phyloP scores from a whole-genome alignment of 2,329 filamentous ascomycete genomes.

The Epichloe baconii region DNA sequence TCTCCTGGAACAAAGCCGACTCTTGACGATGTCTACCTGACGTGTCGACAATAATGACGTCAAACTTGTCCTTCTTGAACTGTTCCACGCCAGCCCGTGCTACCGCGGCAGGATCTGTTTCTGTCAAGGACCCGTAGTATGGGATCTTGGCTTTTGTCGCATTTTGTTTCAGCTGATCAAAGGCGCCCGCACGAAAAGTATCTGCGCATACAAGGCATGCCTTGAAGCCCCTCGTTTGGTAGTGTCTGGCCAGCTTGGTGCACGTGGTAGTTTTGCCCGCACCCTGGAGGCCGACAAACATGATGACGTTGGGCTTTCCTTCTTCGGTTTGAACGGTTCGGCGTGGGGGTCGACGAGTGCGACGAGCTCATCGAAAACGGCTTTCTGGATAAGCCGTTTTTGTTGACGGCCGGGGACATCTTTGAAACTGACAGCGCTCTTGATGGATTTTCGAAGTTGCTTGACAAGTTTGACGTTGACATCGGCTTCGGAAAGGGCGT shows the following conservation, averaged over 20 bases:
- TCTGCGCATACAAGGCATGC: conserved; percentile 92
- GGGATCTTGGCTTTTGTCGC: conserved; percentile 98
- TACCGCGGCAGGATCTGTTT: conserved; percentile 89
- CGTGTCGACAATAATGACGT: conserved; percentile 97
- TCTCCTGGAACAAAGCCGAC: conserved; percentile 88
- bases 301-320: conserved; percentile 92
- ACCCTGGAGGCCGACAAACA: conserved; percentile 98
- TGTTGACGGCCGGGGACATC: conserved; percentile 81
- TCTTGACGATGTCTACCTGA: conserved; percentile 92
- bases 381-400: conserved; percentile 94
- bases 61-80: conserved; percentile 97
- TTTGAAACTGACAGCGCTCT: conserved; percentile 83
- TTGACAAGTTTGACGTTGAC: conserved; percentile 93
- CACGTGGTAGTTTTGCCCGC: conserved; percentile 97
- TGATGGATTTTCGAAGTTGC: conserved; percentile 85
- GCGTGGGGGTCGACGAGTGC: conserved; percentile 90
- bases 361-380: conserved; percentile 94
- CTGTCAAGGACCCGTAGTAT: conserved; percentile 92
- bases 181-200: conserved; percentile 95
- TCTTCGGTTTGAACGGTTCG: conserved; percentile 93
- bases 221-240: conserved; percentile 86
- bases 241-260: conserved; percentile 91
- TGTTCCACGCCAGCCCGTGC: conserved; percentile 94
- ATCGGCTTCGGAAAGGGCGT: conserved; percentile 89
- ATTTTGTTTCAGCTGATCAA: conserved; percentile 97